Conservation (phyloP, 2,329 filamentous ascomycete species). For the Aspergillus aculeatus region DNA sequence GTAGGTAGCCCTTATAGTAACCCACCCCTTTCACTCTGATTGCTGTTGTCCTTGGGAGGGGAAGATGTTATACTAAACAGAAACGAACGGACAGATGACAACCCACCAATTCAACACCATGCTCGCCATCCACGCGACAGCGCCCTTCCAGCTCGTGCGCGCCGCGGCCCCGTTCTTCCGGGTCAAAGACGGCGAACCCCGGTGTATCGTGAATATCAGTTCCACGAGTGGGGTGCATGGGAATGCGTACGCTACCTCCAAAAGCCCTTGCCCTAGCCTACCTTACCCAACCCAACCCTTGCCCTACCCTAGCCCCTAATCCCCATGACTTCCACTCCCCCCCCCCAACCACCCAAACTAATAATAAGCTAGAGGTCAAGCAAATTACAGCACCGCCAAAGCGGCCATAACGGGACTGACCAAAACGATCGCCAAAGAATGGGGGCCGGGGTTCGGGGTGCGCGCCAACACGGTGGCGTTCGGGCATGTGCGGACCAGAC, state of each 20-base stretch:
- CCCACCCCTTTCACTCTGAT: not conserved
- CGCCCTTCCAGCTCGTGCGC: conserved; percentile 79
- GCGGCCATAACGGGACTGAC: conserved; percentile 78
- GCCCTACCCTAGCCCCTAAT: no score
- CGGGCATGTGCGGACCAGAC: conserved; percentile 73
- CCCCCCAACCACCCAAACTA: not conserved
- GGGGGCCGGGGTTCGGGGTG: conserved; percentile 81
- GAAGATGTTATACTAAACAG: not conserved
- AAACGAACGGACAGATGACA: conserved; percentile 57
- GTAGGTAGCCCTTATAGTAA: conserved; percentile 37
- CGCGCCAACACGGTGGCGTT: conserved; percentile 82
- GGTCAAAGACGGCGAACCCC: conserved; percentile 75
- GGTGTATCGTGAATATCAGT: conserved; percentile 80
- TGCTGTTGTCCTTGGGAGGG: no score
- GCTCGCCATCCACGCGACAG: conserved; percentile 76
- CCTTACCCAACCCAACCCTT: no score
- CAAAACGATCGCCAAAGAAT: conserved; percentile 89
- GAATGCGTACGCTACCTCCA: conserved; percentile 58
- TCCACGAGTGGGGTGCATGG: conserved; percentile 80
- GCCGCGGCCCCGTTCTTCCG: conserved; percentile 83
- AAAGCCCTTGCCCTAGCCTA: not conserved
- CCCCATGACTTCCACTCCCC: not conserved
- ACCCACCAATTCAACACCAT: conserved; percentile 93
- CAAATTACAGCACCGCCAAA: conserved; percentile 84
- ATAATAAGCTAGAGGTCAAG: conserved; percentile 59